These are phyloP conservation scores for Sesbania bispinosa DNA, from an alignment of 306 rosid species.

Conservation along the genomic window DNA sequence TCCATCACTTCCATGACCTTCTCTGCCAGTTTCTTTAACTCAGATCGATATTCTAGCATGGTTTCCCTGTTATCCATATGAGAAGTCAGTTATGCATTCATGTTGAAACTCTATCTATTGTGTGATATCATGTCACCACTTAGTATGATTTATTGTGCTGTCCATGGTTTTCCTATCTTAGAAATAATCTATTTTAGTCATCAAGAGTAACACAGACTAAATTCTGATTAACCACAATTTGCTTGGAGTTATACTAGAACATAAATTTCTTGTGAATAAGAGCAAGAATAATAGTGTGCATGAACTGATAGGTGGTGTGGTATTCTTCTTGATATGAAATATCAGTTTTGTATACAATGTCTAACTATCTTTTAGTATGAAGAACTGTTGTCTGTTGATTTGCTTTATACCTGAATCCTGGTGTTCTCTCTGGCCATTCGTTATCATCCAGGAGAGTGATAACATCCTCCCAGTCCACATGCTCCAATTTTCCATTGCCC, in stretches of 20 bases:
- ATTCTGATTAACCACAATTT: background rate
- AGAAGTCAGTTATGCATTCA: conserved; percentile 12
- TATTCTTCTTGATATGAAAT: conserved; percentile 7
- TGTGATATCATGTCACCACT: background rate
- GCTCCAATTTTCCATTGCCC: conserved; percentile 48
- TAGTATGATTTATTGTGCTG: background rate
- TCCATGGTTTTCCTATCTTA: background rate
- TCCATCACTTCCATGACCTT: conserved; percentile 84
- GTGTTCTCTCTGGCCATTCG: conserved; percentile 74
- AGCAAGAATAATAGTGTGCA: background rate
- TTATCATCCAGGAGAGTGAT: conserved; percentile 65
- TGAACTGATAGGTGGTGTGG: background rate
- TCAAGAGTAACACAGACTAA: background rate
- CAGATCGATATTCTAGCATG: conserved; percentile 70
- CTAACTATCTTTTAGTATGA: background rate
- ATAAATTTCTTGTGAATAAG: background rate
- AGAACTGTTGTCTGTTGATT: background rate
- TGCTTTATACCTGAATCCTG: conserved; percentile 68
- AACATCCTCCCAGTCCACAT: conserved; percentile 95
- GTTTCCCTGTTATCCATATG: conserved; percentile 59
- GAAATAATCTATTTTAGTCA: background rate
- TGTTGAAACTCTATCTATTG: conserved; percentile 14
- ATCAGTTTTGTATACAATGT: background rate
- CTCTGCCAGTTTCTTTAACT: conserved; percentile 65
- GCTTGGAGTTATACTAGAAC: background rate